These are phyloP conservation scores for Haplosporangium sp. DNA, from an alignment of 371 early-diverging fungal species.

Conservation along the genomic window DNA sequence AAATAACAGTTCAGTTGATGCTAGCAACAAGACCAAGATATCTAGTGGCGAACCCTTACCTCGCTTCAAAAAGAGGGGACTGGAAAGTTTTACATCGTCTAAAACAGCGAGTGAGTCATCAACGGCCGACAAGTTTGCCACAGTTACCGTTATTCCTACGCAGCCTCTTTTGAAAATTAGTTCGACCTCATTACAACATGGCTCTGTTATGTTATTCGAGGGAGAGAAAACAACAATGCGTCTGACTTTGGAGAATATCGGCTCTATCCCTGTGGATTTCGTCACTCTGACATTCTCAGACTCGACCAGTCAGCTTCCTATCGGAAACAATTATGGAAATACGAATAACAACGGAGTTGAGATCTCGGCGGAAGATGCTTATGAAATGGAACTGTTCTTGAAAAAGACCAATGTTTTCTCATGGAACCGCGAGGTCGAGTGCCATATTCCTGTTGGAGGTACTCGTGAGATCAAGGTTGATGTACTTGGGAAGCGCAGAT, in stretches of 20 bases:
- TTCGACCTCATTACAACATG: conserved; percentile 68
- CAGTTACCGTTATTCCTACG: conserved; percentile 72
- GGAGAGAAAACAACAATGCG: conserved; percentile 78
- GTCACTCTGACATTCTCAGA: conserved; percentile 77
- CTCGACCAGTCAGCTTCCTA: conserved; percentile 57
- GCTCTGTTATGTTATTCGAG: conserved; percentile 84
- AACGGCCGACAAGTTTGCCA: conserved; percentile 55
- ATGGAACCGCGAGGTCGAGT: conserved; percentile 62
- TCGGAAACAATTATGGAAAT: conserved; percentile 51
- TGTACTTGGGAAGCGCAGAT: conserved; percentile 82
- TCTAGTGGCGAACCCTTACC: conserved; percentile 22
- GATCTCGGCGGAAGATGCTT: conserved; percentile 76
- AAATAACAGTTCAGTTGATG: conserved; percentile 6
- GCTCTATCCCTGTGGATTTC: conserved; percentile 76
- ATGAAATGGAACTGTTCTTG: conserved; percentile 80
- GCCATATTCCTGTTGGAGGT: conserved; percentile 69
- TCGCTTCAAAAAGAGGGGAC: conserved; percentile 44
- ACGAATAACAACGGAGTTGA: conserved; percentile 57
- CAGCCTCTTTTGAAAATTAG: conserved; percentile 77
- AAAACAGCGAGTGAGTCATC: conserved; percentile 1
- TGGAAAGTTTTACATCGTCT: conserved; percentile 43
- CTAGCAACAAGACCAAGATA: conserved; percentile 1
- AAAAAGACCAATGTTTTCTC: conserved; percentile 75
- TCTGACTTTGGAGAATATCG: conserved; percentile 81
- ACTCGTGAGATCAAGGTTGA: conserved; percentile 69